Evolutionary conservation across 1,139 yeast species (phyloP), one percentile per base, ranked within the genome.

Genomic region (Hyphopichia burtonii): DNA sequence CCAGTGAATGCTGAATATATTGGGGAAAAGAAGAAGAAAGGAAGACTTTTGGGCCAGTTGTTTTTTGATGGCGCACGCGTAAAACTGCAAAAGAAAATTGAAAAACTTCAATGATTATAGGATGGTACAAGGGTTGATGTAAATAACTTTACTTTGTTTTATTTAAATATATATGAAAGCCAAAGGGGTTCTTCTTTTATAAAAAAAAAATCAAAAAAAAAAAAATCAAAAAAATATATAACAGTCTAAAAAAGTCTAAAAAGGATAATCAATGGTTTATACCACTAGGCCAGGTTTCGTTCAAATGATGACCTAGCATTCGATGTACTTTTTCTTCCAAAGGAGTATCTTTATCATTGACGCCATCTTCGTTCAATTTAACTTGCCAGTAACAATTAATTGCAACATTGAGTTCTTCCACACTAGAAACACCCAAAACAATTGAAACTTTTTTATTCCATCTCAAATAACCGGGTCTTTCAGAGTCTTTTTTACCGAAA

Each of bases 261-360:
- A 9, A 22, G 9, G 9, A 6, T 22, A 22, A 22, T 7, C 17
- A 27, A 47, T 72, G 77, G 3, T 62, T 61, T 25, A 80, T 76
- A 1, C 94, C 95, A 53, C 91, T 83, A 5, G 60, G 60, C 96
- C 96, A 88, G 2, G 80, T 75, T 55, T 82, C 87, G 55, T 86
- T 78, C 44, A 76, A 61, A 50, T 82, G 86, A 2, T 78, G 78
- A 18, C 85, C 79, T 18, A 82, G 67, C n/a, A 59, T 56, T 16
- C 54, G 39, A 47, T 71, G 74, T 12, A 83, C 82, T 39, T 72
- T 55, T 3, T 58, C 55, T 31, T 78, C 71, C 25, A 81, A 50
- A 6, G 52, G 52, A 25, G 59, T 68, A 51, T 84, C 90, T 1
- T 52, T 42, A 4, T 56, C 68, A 36, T 63, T 66, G 10, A 62